A percentile compares a stretch with the other conserved stretches of the same genome.
Conservation (phyloP, 768 basidiomycete genomes). For the Rhodocollybia butyracea region DNA sequence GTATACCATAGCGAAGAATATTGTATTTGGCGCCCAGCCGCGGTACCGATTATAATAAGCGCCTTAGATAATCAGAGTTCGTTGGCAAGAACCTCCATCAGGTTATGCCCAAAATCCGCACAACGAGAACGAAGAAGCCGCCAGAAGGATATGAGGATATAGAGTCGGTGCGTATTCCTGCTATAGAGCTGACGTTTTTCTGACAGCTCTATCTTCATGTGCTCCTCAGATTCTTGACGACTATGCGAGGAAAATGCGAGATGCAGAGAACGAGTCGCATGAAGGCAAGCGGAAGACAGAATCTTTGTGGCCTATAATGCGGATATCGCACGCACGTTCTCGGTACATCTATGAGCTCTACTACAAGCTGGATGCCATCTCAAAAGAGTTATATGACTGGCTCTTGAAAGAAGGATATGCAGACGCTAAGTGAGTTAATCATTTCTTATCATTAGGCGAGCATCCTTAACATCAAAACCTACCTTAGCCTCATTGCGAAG, state of each 20-base stretch:
- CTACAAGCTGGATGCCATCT: constrained; percentile 96
- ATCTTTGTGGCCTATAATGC: constrained; percentile 97
- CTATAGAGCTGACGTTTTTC: constrained; percentile 10
- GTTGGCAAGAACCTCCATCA: constrained; percentile 10
- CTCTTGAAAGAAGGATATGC: constrained; percentile 95
- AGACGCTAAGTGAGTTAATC: constrained; percentile 83
- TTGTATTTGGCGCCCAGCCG: too few species aligned
- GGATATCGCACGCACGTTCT: constrained; percentile 93
- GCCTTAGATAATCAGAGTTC: neutral
- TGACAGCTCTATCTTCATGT: neutral
- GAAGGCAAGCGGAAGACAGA: constrained; percentile 96
- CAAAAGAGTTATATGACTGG: constrained; percentile 94
- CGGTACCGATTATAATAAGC: neutral
- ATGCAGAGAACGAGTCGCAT: constrained; percentile 97
- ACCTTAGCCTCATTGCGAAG: constrained; percentile 74
- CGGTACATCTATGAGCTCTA: constrained; percentile 98
- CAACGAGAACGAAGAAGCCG: constrained; percentile 87
- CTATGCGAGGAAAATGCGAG: constrained; percentile 98
- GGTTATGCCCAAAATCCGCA: constrained; percentile 93
- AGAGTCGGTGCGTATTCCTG: constrained; percentile 52
- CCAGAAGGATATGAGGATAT: constrained; percentile 97
- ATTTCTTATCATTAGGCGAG: neutral
- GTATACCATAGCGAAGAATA: too few species aligned
- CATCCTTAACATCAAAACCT: neutral
- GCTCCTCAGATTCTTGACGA: constrained; percentile 85